Evolutionary conservation across 768 basidiomycete genomes (phyloP).

Genomic region (Hemileccinum impolitum): DNA sequence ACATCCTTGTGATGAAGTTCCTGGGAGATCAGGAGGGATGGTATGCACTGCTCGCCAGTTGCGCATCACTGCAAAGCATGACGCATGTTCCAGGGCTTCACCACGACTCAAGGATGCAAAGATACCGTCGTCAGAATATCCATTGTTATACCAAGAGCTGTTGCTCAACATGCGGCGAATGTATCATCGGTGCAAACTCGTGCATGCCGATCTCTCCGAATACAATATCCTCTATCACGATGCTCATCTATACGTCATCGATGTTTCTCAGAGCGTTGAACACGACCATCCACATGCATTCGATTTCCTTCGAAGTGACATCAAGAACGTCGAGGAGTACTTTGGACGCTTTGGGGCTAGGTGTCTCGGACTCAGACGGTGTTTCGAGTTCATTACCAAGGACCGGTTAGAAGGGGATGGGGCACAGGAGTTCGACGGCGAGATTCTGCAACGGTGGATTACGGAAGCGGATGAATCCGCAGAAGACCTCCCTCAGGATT

Average conservation of each 20-base stretch:
- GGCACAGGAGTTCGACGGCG: constrained; percentile 23
- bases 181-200: constrained; percentile 88
- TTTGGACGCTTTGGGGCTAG: constrained; percentile 73
- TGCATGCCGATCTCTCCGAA: constrained; percentile 97
- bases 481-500: constrained; percentile 10
- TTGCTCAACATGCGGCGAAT: constrained; percentile 77
- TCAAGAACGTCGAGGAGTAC: constrained; percentile 91
- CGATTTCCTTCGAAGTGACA: constrained; percentile 91
- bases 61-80: constrained; percentile 1
- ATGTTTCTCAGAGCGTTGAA: constrained; percentile 98
- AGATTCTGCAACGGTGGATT: constrained; percentile 47
- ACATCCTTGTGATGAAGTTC: constrained; percentile 95
- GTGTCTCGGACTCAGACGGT: constrained; percentile 73
- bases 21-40: constrained; percentile 79
- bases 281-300: constrained; percentile 96
- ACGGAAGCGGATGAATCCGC: constrained; percentile 32
- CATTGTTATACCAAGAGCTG: constrained; percentile 72
- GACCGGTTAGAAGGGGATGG: constrained; percentile 40
- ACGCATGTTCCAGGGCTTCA: constrained; percentile 61
- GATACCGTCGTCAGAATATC: constrained; percentile 48
- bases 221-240: constrained; percentile 94
- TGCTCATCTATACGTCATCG: constrained; percentile 86
- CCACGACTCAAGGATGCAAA: constrained; percentile 90
- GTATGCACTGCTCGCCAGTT: constrained; percentile 41
- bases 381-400: constrained; percentile 86